Conservation (phyloP, 2,329 filamentous ascomycete species). For the Colletotrichum eremochloae region DNA sequence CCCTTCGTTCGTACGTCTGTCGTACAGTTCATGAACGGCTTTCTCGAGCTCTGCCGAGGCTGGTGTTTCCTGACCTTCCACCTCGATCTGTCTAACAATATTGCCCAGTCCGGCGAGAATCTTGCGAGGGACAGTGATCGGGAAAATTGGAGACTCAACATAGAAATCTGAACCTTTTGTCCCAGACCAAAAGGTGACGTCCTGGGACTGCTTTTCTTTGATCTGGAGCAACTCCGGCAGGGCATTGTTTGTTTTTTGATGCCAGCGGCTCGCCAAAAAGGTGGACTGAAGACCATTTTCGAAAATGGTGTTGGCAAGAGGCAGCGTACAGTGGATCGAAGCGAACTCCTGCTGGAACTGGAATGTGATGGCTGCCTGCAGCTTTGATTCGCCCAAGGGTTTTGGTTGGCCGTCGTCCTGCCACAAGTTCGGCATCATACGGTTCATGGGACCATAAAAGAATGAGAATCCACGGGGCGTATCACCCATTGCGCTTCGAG, state of each 20-base stretch:
- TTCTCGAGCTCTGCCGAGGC: slow-evolving; percentile 80
- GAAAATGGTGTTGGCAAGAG: slow-evolving; percentile 84
- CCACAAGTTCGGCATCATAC: slow-evolving; percentile 64
- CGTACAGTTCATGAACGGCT: slow-evolving; percentile 71
- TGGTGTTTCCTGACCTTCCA: slow-evolving; percentile 62
- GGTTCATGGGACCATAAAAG: slow-evolving; percentile 57
- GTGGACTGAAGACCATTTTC: slow-evolving; percentile 75
- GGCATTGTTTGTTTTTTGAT: slow-evolving; percentile 37
- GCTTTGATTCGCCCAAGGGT: slow-evolving; percentile 15
- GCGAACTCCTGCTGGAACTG: neutral
- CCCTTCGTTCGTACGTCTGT: slow-evolving; percentile 54
- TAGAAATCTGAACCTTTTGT: slow-evolving; percentile 41
- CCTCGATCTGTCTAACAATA: slow-evolving; percentile 76
- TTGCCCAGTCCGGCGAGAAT: slow-evolving; percentile 81
- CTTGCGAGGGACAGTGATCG: slow-evolving; percentile 72
- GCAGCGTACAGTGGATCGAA: slow-evolving; percentile 63
- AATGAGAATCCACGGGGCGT: slow-evolving; percentile 64
- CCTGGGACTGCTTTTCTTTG: slow-evolving; percentile 57
- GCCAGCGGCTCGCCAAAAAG: slow-evolving; percentile 62
- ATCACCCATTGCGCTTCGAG: slow-evolving; percentile 48
- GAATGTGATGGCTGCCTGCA: slow-evolving; percentile 35
- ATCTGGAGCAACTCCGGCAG: slow-evolving; percentile 48
- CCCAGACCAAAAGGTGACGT: slow-evolving; percentile 46
- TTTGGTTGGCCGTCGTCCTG: slow-evolving; percentile 9
- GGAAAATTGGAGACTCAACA: slow-evolving; percentile 63